A percentile compares a stretch with the other conserved stretches of the same genome.
Evolutionary conservation across 306 rosid species (phyloP).

Genomic region (Vachellia pachyceras): DNA sequence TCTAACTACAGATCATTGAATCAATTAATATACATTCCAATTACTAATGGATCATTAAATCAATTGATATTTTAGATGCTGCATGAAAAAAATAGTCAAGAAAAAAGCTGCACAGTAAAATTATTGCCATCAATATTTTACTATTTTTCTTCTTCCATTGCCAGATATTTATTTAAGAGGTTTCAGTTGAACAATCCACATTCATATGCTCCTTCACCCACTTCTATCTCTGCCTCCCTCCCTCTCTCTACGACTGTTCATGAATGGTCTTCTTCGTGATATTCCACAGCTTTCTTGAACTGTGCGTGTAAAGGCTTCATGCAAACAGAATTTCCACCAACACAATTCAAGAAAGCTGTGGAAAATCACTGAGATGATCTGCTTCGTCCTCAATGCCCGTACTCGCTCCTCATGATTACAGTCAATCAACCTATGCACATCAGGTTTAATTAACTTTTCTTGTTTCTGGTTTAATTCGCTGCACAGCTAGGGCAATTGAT

Average conservation of each 20-base stretch:
- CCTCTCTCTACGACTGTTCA: conserved; percentile 14
- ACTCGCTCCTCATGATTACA: neutral
- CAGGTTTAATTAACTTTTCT: neutral
- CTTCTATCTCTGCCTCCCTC: neutral
- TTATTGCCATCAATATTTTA: neutral
- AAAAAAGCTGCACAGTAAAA: neutral
- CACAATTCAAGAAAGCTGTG: conserved; percentile 63
- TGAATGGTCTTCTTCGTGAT: conserved; percentile 56
- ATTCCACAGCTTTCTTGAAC: conserved; percentile 89
- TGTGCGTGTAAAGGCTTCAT: conserved; percentile 32
- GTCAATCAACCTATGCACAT: neutral
- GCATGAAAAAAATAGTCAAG: neutral
- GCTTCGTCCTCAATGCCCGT: neutral
- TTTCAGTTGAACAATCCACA: neutral
- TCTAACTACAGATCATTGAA: too few relatives aligned
- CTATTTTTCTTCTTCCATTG: neutral
- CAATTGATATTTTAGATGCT: neutral
- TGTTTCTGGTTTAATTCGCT: neutral
- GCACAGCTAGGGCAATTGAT: neutral
- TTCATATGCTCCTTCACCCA: neutral
- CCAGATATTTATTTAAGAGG: neutral
- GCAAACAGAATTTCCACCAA: conserved; percentile 18
- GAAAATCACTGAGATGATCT: conserved; percentile 55
- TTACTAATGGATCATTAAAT: neutral
- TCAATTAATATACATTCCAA: too few relatives aligned